These are phyloP conservation scores for Lipomyces yamanashiensis DNA, from an alignment of 805 yeast species.

Conservation along the genomic window DNA sequence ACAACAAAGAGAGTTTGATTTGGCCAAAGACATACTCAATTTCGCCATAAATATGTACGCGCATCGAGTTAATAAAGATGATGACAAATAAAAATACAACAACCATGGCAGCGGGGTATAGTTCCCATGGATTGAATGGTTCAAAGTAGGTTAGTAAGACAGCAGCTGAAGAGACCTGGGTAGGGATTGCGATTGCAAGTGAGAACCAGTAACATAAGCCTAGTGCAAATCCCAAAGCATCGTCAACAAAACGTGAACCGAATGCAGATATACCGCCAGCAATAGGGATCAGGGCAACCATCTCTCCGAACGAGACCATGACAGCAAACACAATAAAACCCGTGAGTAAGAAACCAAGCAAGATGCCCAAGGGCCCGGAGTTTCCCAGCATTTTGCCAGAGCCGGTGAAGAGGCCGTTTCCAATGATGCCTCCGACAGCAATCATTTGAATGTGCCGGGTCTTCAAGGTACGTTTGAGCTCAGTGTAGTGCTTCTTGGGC, in stretches of 20 bases:
- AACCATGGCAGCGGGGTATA: conserved; percentile 68
- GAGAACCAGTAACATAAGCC: conserved; percentile 73
- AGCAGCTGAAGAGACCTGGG: conserved; percentile 80
- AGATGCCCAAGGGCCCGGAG: conserved; percentile 52
- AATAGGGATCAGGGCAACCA: conserved; percentile 49
- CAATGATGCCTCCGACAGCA: conserved; percentile 75
- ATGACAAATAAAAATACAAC: conserved; percentile 56
- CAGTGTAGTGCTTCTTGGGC: conserved; percentile 23
- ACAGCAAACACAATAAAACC: conserved; percentile 34
- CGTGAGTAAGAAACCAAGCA: conserved; percentile 45
- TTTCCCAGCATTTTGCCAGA: conserved; percentile 60
- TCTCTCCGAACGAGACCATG: conserved; percentile 41
- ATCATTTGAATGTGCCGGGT: conserved; percentile 72
- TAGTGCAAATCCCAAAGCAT: conserved; percentile 58
- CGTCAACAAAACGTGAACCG: conserved; percentile 56
- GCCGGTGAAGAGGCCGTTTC: conserved; percentile 77
- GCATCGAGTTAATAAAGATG: conserved; percentile 56
- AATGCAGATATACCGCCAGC: conserved; percentile 60
- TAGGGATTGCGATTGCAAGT: conserved; percentile 72
- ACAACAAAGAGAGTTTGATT: conserved; percentile 61
- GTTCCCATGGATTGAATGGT: conserved; percentile 55
- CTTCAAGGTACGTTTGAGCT: conserved; percentile 50
- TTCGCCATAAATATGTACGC: conserved; percentile 67
- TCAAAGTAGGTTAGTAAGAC: conserved; percentile 74
- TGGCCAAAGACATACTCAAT: conserved; percentile 66